Evolutionary conservation across 2,329 filamentous ascomycete genomes (phyloP).

Genomic region (Pleomassaria siparia): DNA sequence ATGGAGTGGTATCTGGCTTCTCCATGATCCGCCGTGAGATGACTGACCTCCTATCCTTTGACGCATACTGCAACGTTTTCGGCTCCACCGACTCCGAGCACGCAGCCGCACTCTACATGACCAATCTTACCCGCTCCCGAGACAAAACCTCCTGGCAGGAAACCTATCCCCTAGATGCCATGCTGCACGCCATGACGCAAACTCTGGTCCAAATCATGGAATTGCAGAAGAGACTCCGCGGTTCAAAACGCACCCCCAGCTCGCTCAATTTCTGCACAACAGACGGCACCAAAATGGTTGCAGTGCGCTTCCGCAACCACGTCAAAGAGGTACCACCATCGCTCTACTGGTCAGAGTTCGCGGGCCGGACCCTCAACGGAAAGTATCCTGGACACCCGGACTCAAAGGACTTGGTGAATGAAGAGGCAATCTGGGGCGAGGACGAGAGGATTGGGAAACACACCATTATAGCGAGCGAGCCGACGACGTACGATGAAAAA

Average conservation of each 20-base stretch:
- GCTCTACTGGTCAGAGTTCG: conserved; percentile 54
- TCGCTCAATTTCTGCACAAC: conserved; percentile 57
- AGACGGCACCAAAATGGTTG: conserved; percentile 53
- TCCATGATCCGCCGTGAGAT: conserved; percentile 50
- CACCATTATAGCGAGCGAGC: conserved; percentile 57
- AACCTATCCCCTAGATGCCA: conserved; percentile 45
- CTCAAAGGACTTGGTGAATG: conserved; percentile 37
- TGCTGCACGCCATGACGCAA: conserved; percentile 50
- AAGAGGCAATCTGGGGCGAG: conserved; percentile 37
- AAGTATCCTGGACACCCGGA: conserved; percentile 55
- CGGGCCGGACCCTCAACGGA: conserved; percentile 55
- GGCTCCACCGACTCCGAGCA: conserved; percentile 58
- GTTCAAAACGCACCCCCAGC: conserved; percentile 47
- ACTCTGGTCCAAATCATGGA: conserved; percentile 50
- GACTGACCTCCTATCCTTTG: conserved; percentile 48
- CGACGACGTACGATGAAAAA: conserved; percentile 54
- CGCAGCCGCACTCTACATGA: conserved; percentile 54
- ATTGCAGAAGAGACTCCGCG: conserved; percentile 49
- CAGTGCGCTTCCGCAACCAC: conserved; percentile 57
- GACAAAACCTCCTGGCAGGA: conserved; percentile 47
- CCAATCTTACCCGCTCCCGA: conserved; percentile 45
- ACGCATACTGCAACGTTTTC: conserved; percentile 51
- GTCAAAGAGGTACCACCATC: conserved; percentile 53
- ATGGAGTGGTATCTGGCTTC: conserved; percentile 54
- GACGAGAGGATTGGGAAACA: conserved; percentile 52